Evolutionary conservation across 257 asterid species (phyloP), one percentile per base, ranked within the genome.

Genomic region (Ajuga chamaepitys): DNA sequence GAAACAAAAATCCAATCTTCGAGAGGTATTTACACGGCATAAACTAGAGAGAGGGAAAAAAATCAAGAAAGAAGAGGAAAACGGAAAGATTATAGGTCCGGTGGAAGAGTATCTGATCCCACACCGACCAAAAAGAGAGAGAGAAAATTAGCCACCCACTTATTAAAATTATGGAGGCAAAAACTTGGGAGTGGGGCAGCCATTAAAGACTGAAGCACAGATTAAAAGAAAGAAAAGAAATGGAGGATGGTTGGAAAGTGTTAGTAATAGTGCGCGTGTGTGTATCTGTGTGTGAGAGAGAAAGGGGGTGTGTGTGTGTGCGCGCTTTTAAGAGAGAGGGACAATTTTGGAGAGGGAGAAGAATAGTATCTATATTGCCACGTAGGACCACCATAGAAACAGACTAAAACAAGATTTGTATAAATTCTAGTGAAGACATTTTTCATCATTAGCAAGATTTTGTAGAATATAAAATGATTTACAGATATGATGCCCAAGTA

Each of bases 151-250:
- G 55, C 87, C 77, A 73, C 83, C 86, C 82, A 84, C 76, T 69
- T 66, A 72, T 67, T 69, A 38, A 81, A 81, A 42, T 78, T 72
- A 75, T 48, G 79, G 73, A 72, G 77, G 79, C 78, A 67, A 71
- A 46, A 72, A 48, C 70, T 74, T 65, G 64, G 80, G 70, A 46
- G 89, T 80, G 95, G 95, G 85, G 77, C 95, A 83, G 87, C 93
- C 87, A 79, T 83, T 79, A 77, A 88, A 78, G 86, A 75, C 73
- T 47, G 78, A 12, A 30, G 57, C 62, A 62, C 71, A 45, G 74
- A 61, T 51, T 24, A 66, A 21, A 60, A 28, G 35, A 55, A 30
- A 50, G 45, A 32, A 74, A 64, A 68, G 17, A 32, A 61, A 70
- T 42, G 4, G 67, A 50, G 52, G 74, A 48, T 68, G 75, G 86